Conservation (phyloP, 257 asterid genomes). For the Solanum arcanum region DNA sequence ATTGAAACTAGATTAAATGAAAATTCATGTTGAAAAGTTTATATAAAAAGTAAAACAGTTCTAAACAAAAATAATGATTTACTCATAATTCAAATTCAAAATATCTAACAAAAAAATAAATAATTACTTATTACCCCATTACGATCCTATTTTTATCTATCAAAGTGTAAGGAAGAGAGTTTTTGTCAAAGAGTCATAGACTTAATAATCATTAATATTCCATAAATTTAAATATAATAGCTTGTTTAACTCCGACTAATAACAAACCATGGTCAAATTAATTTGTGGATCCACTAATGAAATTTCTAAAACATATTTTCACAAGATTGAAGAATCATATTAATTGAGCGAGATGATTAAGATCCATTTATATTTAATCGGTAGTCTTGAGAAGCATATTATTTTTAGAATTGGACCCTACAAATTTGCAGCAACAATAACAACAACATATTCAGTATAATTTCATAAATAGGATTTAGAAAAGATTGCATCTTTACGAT, state of each 20-base stretch:
- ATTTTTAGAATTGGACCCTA: accelerated
- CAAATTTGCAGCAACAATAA: not conserved
- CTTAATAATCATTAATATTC: not conserved
- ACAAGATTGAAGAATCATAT: too few relatives aligned
- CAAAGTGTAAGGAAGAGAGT: not conserved
- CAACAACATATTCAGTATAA: not conserved
- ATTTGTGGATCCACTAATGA: not conserved
- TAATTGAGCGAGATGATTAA: not conserved
- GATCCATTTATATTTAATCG: not conserved
- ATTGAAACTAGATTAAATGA: not conserved
- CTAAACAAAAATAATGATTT: not conserved
- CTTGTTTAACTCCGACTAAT: too few relatives aligned
- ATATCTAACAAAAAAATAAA: not conserved
- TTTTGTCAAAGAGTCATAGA: not conserved
- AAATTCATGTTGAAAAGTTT: not conserved
- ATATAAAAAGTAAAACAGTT: accelerated
- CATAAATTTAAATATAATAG: too few relatives aligned
- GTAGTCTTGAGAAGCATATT: not conserved
- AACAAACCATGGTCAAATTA: not conserved
- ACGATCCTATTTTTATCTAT: too few relatives aligned
- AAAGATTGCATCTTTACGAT: not conserved
- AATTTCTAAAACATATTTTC: not conserved
- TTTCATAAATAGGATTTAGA: accelerated
- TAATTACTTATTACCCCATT: not conserved
- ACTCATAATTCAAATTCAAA: not conserved